Conservation (phyloP, 768 basidiomycete species). For the Phlebiopsis flavidoalba region DNA sequence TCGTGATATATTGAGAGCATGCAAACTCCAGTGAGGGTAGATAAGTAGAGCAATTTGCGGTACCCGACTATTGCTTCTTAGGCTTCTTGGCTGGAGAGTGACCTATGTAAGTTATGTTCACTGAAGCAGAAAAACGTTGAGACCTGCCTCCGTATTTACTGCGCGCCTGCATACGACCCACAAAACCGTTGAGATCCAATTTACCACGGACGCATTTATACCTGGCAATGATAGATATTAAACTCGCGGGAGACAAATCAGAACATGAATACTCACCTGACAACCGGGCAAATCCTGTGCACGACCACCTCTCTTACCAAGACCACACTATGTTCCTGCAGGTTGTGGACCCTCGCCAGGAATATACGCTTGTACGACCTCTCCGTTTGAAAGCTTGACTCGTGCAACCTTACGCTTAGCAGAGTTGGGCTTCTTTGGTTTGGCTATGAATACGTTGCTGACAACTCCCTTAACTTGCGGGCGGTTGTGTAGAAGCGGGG, state of each 20-base stretch:
- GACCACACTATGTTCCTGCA: slow-evolving; percentile 95
- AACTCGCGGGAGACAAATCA: background rate
- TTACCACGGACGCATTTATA: slow-evolving; percentile 95
- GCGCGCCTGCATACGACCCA: slow-evolving; percentile 71
- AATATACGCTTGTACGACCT: slow-evolving; percentile 89
- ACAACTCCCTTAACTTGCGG: slow-evolving; percentile 94
- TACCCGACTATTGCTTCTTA: slow-evolving; percentile 49
- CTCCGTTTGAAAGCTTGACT: slow-evolving; percentile 87
- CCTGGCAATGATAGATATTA: slow-evolving; percentile 36
- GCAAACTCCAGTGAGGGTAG: background rate
- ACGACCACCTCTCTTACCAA: slow-evolving; percentile 90
- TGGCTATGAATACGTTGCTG: slow-evolving; percentile 70
- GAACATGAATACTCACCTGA: slow-evolving; percentile 50
- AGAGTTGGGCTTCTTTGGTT: slow-evolving; percentile 98
- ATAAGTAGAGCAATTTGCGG: background rate
- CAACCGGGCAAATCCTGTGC: slow-evolving; percentile 98
- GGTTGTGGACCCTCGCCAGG: slow-evolving; percentile 95
- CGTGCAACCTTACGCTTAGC: slow-evolving; percentile 96
- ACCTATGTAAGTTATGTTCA: background rate
- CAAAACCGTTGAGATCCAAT: slow-evolving; percentile 86
- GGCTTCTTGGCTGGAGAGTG: slow-evolving; percentile 70
- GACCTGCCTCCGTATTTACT: slow-evolving; percentile 88
- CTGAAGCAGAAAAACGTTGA: slow-evolving; percentile 6
- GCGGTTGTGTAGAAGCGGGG: slow-evolving; percentile 75
- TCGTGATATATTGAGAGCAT: background rate